Evolutionary conservation across 2,329 filamentous ascomycete genomes (phyloP), one percentile per base, ranked within the genome.

Genomic region (Dryadomyces quercus-mongolicae): DNA sequence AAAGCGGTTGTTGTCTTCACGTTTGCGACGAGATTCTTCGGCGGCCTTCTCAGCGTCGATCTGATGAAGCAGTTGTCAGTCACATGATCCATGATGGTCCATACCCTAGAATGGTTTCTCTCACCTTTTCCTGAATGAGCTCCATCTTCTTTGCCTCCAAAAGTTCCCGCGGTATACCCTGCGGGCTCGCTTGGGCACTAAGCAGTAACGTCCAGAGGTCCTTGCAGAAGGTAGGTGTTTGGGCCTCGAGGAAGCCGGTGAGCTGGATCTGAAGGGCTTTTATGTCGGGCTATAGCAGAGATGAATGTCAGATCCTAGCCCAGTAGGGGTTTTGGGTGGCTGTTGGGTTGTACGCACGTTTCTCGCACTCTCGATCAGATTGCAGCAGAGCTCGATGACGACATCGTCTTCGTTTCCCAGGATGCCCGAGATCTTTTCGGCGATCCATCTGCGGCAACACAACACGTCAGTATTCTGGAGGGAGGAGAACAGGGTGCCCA

Each of bases 101-200:
- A 1, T 3, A 40, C 18, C 12, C 9, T n/a, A 15, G 16, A 15
- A 15, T 12, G 12, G 4, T 10, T 9, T 5, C 2, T 44, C 66
- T 38, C 67, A 94, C 92, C 84, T 95, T 95, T 70, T 96, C 90
- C 69, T 96, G 89, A 58, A 93, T 88, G 49, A 98, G 74, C 69
- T 98, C 93, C 47, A 88, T 73, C 71, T 97, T 98, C 75, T 98
- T 98, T 0, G 92, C 91, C 67, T 98, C 93, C 2, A 98, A 73
- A 45, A 98, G 76, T 69, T 96, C 91, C 68, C 95, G 92, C 0
- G 93, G 92, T 13, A 98, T 90, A 54, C 93, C 93, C 66, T 93
- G 86, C 0, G 89, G 83, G 66, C 85, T 95, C 44, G 79, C 75
- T 68, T 98, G 93, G 10, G 90, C 93, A 67, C 91, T 96, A 48